Percentiles rank a stretch among this genome's conserved stretches.
phyloP scores from a whole-genome alignment of 2,329 filamentous ascomycete species.

The Eutypa lata region DNA sequence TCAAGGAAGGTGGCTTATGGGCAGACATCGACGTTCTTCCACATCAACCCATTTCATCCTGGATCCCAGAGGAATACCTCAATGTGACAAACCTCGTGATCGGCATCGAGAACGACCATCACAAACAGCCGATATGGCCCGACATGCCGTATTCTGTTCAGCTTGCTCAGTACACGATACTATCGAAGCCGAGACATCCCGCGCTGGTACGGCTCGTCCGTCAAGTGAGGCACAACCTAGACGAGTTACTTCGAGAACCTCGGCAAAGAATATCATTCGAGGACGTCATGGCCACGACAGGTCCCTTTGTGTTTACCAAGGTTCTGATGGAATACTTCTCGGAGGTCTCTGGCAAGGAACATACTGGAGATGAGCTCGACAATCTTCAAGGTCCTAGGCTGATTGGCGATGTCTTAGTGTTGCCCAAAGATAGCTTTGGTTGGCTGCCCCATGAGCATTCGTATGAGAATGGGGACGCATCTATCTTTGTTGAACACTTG shows the following conservation, averaged over 20 bases:
- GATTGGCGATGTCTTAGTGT: constrained; percentile 30
- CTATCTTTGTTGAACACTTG: constrained; percentile 17
- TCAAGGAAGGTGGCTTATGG: constrained; percentile 70
- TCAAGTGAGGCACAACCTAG: constrained; percentile 49
- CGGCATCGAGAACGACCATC: constrained; percentile 65
- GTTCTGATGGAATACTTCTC: constrained; percentile 29
- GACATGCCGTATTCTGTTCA: constrained; percentile 68
- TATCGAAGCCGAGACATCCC: constrained; percentile 69
- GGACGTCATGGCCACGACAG: constrained; percentile 30
- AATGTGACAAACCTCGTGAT: constrained; percentile 63
- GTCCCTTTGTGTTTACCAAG: constrained; percentile 29
- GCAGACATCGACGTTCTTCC: constrained; percentile 66
- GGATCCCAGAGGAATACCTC: constrained; percentile 62
- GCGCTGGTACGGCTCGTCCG: constrained; percentile 64
- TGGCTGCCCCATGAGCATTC: constrained; percentile 15
- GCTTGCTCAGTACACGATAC: constrained; percentile 73
- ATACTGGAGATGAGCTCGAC: constrained; percentile 29
- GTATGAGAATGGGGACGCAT: constrained; percentile 5
- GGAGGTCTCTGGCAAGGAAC: constrained; percentile 17
- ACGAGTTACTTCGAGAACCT: constrained; percentile 16
- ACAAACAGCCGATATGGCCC: constrained; percentile 37
- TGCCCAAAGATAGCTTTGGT: constrained; percentile 26
- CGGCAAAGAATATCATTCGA: constrained; percentile 18
- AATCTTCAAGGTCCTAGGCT: constrained; percentile 23
- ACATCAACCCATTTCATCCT: constrained; percentile 62